Percentiles rank a stretch among this genome's conserved stretches.
Evolutionary conservation across 1,284 basidiomycete species (phyloP).

Genomic region (Xerocomus amazonicus): DNA sequence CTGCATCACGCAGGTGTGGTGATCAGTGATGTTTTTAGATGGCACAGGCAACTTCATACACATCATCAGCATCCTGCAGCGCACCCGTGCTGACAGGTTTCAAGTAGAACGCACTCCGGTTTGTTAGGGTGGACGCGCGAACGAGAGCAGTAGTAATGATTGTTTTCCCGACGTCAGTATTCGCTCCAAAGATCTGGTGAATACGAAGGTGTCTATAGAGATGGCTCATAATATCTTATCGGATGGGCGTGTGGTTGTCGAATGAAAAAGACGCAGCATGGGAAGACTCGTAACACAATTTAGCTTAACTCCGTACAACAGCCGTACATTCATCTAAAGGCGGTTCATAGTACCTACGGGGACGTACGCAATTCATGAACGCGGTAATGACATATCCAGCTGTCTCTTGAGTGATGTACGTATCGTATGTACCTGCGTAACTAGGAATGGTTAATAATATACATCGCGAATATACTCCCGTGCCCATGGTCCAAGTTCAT

Average conservation of each 20-base stretch:
- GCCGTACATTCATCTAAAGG: conserved; percentile 10
- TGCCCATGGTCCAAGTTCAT: conserved; percentile 43
- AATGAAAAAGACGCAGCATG: conserved; percentile 2
- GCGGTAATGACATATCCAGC: conserved; percentile 28
- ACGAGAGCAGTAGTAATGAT: conserved; percentile 82
- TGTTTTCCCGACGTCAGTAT: conserved; percentile 92
- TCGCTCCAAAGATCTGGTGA: conserved; percentile 89
- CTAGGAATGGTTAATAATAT: conserved; percentile 20
- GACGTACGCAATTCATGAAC: conserved; percentile 8
- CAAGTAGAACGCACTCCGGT: conserved; percentile 69
- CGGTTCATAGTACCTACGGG: conserved; percentile 3
- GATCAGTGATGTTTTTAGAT: not conserved
- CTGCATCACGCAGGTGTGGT: conserved; percentile 39
- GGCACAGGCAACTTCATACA: conserved; percentile 44
- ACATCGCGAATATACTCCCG: conserved; percentile 33
- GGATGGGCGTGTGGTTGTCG: not conserved
- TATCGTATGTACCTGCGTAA: conserved; percentile 21
- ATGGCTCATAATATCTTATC: conserved; percentile 31
- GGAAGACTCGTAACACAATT: not conserved
- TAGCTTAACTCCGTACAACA: conserved; percentile 20
- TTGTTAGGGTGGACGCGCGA: conserved; percentile 59
- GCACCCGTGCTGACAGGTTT: conserved; percentile 91
- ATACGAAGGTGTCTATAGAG: conserved; percentile 79
- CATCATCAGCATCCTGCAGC: conserved; percentile 76
- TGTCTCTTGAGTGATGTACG: conserved; percentile 17